Evolutionary conservation across 805 yeast genomes (phyloP).

Genomic region (Candida pseudofarinosa): DNA sequence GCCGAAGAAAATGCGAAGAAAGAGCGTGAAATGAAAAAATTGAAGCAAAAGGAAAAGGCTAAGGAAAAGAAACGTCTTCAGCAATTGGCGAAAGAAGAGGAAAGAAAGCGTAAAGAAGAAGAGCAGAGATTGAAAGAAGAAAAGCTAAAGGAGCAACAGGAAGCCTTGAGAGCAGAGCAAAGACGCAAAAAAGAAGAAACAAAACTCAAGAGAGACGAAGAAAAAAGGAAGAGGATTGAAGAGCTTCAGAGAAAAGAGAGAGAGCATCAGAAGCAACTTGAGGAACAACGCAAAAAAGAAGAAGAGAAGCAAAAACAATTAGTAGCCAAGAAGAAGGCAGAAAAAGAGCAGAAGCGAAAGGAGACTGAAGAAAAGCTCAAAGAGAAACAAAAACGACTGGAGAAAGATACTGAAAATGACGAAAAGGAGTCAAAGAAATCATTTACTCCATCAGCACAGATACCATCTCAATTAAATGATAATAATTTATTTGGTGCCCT

Average conservation of each 20-base stretch:
- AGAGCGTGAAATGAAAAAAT: slow-evolving; percentile 63
- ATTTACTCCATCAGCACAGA: background rate
- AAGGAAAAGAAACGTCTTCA: slow-evolving; percentile 64
- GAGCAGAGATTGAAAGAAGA: slow-evolving; percentile 40
- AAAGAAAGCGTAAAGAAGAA: slow-evolving; percentile 50
- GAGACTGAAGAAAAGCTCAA: slow-evolving; percentile 13
- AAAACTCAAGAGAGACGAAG: slow-evolving; percentile 42
- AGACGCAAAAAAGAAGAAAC: slow-evolving; percentile 36
- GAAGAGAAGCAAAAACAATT: slow-evolving; percentile 22
- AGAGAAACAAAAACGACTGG: slow-evolving; percentile 10
- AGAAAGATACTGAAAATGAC: slow-evolving; percentile 1
- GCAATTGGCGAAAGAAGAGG: slow-evolving; percentile 63
- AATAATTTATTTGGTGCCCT: too few relatives aligned
- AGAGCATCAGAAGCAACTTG: slow-evolving; percentile 28
- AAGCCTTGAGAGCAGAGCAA: slow-evolving; percentile 34
- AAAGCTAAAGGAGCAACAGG: slow-evolving; percentile 27
- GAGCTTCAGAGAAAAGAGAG: slow-evolving; percentile 29
- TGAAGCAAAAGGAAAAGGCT: slow-evolving; percentile 61
- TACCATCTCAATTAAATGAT: background rate
- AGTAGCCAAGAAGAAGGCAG: slow-evolving; percentile 20
- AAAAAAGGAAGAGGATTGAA: slow-evolving; percentile 42
- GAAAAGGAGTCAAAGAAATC: background rate
- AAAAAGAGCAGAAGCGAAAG: slow-evolving; percentile 21
- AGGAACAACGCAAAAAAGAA: slow-evolving; percentile 25
- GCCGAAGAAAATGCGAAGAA: slow-evolving; percentile 63